These are phyloP conservation scores for Cyclotella baltica DNA, from an alignment of 108 stramenopile genomes.

Conservation along the genomic window DNA sequence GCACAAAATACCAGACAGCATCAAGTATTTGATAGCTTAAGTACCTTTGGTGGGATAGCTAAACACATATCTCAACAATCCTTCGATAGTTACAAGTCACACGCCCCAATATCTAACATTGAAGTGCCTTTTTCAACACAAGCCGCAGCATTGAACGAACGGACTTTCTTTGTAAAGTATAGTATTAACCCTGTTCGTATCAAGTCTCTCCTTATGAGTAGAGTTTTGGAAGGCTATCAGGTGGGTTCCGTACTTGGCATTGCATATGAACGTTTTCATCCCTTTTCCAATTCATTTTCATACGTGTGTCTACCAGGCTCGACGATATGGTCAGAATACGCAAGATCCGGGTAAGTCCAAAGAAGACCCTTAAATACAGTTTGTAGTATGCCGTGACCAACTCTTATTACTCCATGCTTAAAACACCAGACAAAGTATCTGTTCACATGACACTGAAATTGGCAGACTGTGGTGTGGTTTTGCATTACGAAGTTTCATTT, in stretches of 20 bases:
- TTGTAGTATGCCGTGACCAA: neutral
- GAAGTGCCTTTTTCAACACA: slow-evolving; percentile 18
- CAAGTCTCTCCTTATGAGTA: slow-evolving; percentile 71
- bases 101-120: neutral
- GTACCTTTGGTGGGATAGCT: neutral
- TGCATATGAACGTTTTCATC: too few species aligned
- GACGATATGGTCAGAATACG: slow-evolving; percentile 72
- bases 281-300: too few species aligned
- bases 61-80: neutral
- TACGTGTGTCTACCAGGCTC: too few species aligned
- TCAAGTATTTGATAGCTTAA: slow-evolving; percentile 3
- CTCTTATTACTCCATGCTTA: neutral
- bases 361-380: neutral
- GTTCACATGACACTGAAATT: slow-evolving; percentile 71
- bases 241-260: too few species aligned
- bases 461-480: slow-evolving; percentile 55
- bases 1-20: neutral
- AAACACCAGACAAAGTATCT: slow-evolving; percentile 60
- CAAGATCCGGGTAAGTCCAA: slow-evolving; percentile 47
- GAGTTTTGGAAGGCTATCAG: slow-evolving; percentile 84
- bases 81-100: neutral
- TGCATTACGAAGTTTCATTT: slow-evolving; percentile 85
- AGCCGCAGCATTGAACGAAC: slow-evolving; percentile 31
- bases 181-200: slow-evolving; percentile 72
- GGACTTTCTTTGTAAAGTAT: slow-evolving; percentile 72